Evolutionary conservation across 495 filamentous ascomycete species (phyloP), one percentile per base, ranked within the genome.

Genomic region (Hypomontagnella monticulosa): DNA sequence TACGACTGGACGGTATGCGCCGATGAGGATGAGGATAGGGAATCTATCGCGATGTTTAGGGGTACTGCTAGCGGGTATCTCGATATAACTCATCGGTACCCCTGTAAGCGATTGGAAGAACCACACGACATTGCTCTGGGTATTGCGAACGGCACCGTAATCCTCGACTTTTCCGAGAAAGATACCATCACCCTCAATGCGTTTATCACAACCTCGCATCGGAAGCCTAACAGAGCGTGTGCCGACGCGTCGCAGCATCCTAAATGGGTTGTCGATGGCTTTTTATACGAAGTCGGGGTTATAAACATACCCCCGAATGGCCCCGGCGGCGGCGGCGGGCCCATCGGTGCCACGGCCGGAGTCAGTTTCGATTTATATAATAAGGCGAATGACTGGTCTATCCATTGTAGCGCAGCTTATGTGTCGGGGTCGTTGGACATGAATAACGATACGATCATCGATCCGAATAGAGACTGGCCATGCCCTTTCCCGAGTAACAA

Each of bases 391-490:
- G 57, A 27, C n/a, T 59, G 49, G 9, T 48, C 12, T 11, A 23
- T 57, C 5, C 30, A 47, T 23, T 57, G 41, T 32, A 14, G 15
- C 11, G 42, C 42, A 3, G 9, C 14, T 6, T 47, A 38, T 37
- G 9, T 43, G 16, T 30, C 51, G 36, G 51, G 51, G 16, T 32
- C 37, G 4, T 4, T 55, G n/a, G 37, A 40, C 4, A 7, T 38
- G 0, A 33, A 48, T 9, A 57, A 57, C 11, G 54, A 57, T 10
- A 57, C 54, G 1, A 47, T 57, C 10, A 57, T 57, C 9, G 54
- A 57, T 23, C 54, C 41, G 4, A 38, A 27, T 4, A 47, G 14
- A 19, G 42, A 38, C 15, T 57, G 54, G 43, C 41, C 56, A 9
- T 51, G 43, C n/a, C 34, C 55, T 7, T 18, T 7, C 34, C 30